These are phyloP conservation scores for Hypocrella siamensis DNA, from an alignment of 2,329 filamentous ascomycete species.

Conservation along the genomic window DNA sequence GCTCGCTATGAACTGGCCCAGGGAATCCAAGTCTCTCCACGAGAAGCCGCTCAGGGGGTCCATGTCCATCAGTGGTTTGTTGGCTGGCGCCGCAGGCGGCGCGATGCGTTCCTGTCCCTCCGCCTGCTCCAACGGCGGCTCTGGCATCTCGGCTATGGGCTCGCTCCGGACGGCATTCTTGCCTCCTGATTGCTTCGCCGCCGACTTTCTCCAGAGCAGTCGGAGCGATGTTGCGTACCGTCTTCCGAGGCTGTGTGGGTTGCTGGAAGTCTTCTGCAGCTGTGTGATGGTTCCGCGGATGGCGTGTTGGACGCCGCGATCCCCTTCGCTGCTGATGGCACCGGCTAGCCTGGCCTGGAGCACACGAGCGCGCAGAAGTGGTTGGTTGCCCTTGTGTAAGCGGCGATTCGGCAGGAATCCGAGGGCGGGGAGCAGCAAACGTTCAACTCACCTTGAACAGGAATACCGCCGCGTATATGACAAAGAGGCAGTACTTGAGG, in stretches of 20 bases:
- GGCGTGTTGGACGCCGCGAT: conserved; percentile 38
- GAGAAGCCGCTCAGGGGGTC: conserved; percentile 39
- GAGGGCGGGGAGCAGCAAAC: not conserved
- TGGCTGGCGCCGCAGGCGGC: not conserved
- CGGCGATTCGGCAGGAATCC: too few species aligned
- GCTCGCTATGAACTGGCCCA: conserved; percentile 34
- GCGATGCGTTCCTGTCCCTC: conserved; percentile 1
- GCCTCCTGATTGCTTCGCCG: conserved; percentile 5
- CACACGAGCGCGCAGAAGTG: not conserved
- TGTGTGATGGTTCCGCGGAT: conserved; percentile 42
- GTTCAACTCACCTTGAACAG: conserved; percentile 38
- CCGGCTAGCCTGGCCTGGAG: conserved; percentile 38
- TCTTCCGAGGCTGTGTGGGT: conserved; percentile 42
- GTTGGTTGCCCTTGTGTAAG: too few species aligned
- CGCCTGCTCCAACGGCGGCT: conserved; percentile 9
- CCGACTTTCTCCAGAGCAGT: conserved; percentile 37
- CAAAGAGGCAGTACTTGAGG: conserved; percentile 44
- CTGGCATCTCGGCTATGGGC: conserved; percentile 9
- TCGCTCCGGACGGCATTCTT: conserved; percentile 3
- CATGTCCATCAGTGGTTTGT: conserved; percentile 16
- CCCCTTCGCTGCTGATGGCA: conserved; percentile 37
- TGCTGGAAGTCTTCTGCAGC: conserved; percentile 41
- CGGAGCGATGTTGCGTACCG: conserved; percentile 45
- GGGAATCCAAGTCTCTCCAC: conserved; percentile 43
- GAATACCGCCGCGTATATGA: conserved; percentile 49